Base-by-base conservation (phyloP, 2,329 filamentous ascomycete species). In the Lachnellula suecica region DNA sequence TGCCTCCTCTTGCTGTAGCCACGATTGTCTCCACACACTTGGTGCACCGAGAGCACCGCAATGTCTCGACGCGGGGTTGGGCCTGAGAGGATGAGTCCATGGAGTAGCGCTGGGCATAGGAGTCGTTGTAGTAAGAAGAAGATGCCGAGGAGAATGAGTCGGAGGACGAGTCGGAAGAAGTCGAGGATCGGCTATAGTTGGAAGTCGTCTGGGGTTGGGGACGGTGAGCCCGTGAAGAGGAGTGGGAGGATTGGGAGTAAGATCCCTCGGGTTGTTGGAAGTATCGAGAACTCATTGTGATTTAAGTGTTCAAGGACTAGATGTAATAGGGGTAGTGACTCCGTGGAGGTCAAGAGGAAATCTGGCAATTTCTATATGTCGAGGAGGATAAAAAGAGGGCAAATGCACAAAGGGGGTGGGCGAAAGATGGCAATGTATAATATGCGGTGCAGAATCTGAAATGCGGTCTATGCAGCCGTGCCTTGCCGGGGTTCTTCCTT, bases 11-110 rank as follows among this genome's bases (percentile, higher is more conserved):
- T 40, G 46, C 19, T 45, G 34, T 47, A 44, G 47, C 57, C 8
- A 79, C 77, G 7, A 82, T 83, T 24, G 79, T 76, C 72, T 86
- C 83, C 49, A 81, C 81, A 49, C 78, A 75, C 52, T 78, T 77
- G 38, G 80, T 77, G 65, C 81, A 84, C 52, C 83, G 79, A 66
- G 84, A 78, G 72, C 83, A 86, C 61, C 83, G 81, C 59, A 86
- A 72, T 27, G 82, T 73, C 71, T 82, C 76, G 51, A 85, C 81
- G 17, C 63, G 59, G 19, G 64, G 60, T 47, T 52, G 56, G n/a
- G n/a, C n/a, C 15, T 41, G 46, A 24, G 37, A 41, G 2, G 29
- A 27, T 13, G 43, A 41, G 27, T 61, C 61, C 53, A 60, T 54
- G 2, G 54, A 58, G 29, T 54, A 57, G 22, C 53, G 53, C 27